Percentiles rank a stretch among this genome's conserved stretches.
Evolutionary conservation across 1,284 basidiomycete species (phyloP).

Genomic region (Trametes versicolor): DNA sequence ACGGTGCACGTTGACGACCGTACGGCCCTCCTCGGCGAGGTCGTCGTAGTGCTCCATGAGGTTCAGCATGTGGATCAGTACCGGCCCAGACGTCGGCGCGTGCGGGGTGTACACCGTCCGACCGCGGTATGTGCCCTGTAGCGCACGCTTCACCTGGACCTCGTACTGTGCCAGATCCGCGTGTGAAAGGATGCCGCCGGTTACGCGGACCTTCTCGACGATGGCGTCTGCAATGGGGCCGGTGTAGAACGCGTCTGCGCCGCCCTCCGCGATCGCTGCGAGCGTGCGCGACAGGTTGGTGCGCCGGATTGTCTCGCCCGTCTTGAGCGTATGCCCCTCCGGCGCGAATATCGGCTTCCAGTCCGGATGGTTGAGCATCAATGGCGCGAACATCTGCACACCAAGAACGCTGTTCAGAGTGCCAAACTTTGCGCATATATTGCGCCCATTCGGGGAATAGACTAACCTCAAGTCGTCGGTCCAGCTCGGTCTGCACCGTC

Average conservation of each 20-base stretch:
- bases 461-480: slow-evolving; percentile 73
- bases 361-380: slow-evolving; percentile 82
- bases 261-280: slow-evolving; percentile 69
- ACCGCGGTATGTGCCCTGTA: slow-evolving; percentile 80
- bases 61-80: slow-evolving; percentile 84
- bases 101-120: slow-evolving; percentile 86
- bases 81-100: slow-evolving; percentile 86
- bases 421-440: neutral
- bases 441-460: slow-evolving; percentile 20
- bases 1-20: slow-evolving; percentile 72
- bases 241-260: slow-evolving; percentile 80
- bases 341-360: slow-evolving; percentile 88
- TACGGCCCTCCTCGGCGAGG: slow-evolving; percentile 57
- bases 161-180: slow-evolving; percentile 78
- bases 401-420: neutral
- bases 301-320: slow-evolving; percentile 79
- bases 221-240: slow-evolving; percentile 82
- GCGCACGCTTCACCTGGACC: slow-evolving; percentile 77
- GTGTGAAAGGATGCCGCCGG: slow-evolving; percentile 84
- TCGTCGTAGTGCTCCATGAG: slow-evolving; percentile 74
- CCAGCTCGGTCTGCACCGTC: slow-evolving; percentile 81
- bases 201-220: slow-evolving; percentile 69
- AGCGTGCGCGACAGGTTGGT: slow-evolving; percentile 78
- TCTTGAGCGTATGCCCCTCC: slow-evolving; percentile 71
- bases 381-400: slow-evolving; percentile 56